Conservation (phyloP, 176 grass and related monocot genomes). For the Elymus sibiricus region DNA sequence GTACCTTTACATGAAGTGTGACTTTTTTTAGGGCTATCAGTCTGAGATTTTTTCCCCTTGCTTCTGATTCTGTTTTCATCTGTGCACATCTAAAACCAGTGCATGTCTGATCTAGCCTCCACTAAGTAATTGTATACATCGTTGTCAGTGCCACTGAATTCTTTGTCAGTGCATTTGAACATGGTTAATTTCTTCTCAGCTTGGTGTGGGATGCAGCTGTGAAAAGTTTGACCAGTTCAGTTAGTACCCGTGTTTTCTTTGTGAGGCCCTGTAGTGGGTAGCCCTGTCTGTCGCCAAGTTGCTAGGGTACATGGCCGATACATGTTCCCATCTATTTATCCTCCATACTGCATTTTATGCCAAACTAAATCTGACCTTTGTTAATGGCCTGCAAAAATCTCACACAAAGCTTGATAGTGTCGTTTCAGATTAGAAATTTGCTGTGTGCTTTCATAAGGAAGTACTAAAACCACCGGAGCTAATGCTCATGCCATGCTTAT, state of each 20-base stretch:
- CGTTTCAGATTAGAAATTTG: not conserved
- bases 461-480: not conserved
- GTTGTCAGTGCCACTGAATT: not conserved
- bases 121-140: not conserved
- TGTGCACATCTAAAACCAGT: not conserved
- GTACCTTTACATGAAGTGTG: not conserved
- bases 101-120: not conserved
- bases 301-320: not conserved
- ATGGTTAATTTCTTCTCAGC: not conserved
- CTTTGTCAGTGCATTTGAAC: not conserved
- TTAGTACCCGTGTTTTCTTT: not conserved
- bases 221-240: not conserved
- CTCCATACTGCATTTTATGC: not conserved
- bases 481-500: not conserved
- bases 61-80: not conserved
- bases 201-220: not conserved
- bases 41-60: not conserved
- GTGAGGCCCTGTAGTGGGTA: not conserved
- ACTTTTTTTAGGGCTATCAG: conserved; percentile 21
- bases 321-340: not conserved
- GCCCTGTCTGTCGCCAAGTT: not conserved
- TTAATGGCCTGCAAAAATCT: not conserved
- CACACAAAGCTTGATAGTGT: not conserved
- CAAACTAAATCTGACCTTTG: not conserved
- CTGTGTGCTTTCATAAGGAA: not conserved